Evolutionary conservation across 2,329 filamentous ascomycete species (phyloP).

Genomic region (Verticillium longisporum): DNA sequence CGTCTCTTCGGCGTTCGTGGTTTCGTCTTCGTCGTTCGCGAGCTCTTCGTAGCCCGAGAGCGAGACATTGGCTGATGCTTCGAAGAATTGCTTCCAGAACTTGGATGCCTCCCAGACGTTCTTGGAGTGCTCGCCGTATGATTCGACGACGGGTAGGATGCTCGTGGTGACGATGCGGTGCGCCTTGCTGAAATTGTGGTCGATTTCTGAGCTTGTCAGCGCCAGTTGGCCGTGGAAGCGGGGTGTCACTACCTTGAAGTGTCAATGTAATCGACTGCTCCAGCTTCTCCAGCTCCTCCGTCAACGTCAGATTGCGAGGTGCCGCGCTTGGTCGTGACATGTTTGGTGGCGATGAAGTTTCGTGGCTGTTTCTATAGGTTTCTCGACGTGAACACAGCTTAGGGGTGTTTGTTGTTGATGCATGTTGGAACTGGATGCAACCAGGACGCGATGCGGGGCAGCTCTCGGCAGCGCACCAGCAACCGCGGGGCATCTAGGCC

Average conservation of each 20-base stretch:
- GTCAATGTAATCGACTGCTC: slow-evolving; percentile 97
- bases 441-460: slow-evolving; percentile 26
- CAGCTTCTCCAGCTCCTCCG: slow-evolving; percentile 90
- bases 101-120: slow-evolving; percentile 97
- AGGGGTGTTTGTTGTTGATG: not conserved
- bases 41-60: slow-evolving; percentile 89
- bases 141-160: slow-evolving; percentile 88
- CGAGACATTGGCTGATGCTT: slow-evolving; percentile 94
- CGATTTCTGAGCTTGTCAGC: slow-evolving; percentile 67
- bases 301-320: slow-evolving; percentile 63
- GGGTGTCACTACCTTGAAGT: slow-evolving; percentile 61
- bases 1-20: slow-evolving; percentile 38
- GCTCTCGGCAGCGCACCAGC: not conserved
- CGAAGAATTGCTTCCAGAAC: slow-evolving; percentile 99
- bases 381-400: not conserved
- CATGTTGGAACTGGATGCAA: not conserved
- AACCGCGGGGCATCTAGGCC: not conserved
- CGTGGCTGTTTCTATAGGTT: not conserved
- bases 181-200: slow-evolving; percentile 94
- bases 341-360: not conserved
- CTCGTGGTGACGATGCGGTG: slow-evolving; percentile 93
- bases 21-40: slow-evolving; percentile 53
- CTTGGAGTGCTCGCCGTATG: slow-evolving; percentile 89
- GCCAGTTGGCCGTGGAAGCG: not conserved
- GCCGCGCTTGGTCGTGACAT: slow-evolving; percentile 46